Base-by-base conservation (phyloP, 2,329 filamentous ascomycete genomes). In the Emergomyces pasteurianus region DNA sequence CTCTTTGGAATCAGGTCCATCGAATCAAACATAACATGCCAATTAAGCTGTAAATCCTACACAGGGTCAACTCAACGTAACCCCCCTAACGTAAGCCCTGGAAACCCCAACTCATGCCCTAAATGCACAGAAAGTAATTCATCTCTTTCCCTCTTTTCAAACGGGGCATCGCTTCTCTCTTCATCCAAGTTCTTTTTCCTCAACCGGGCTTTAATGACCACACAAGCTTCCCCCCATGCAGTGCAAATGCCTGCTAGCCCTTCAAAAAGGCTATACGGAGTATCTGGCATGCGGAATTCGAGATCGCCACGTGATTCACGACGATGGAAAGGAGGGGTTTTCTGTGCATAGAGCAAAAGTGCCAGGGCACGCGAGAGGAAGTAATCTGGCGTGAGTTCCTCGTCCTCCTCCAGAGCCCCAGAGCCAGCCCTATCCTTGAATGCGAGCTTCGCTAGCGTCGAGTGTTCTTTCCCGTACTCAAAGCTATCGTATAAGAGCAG, bases 191-290 rank as follows among this genome's bases (percentile, higher is more conserved):
- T 69, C 59, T 72, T 70, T 58, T 73, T 74, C 26, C 70, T 67
- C 40, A 77, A 53, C 42, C 69, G 68, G 6, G 69, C 69, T 57
- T 71, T 65, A 50, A 76, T 67, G 12, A 70, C 65, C 4, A 71
- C 69, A 49, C 72, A 76, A 5, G 73, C 68, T 34, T 77, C 75
- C 21, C 73, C 69, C 75, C 75, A 77, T 5, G 75, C 75, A 61
- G 73, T 75, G 2, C 76, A 53, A 38, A 69, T 74, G 0, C 75
- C 75, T 1, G 74, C 66, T 9, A 77, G 65, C 1, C 75, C 75
- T 58, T 77, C 75, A 28, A 71, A 74, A 21, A 76, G 65, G 36
- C 70, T 70, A 58, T 72, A 76, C 6, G 75, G 74, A 23, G 68
- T 68, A 65, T 77, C 75, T 1, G 75, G 74, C 66, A 73, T 68